Percentiles rank a stretch among this genome's conserved stretches.
These are phyloP conservation scores for Pezicula neosporulosa DNA, from an alignment of 2,329 filamentous ascomycete species.

Conservation along the genomic window DNA sequence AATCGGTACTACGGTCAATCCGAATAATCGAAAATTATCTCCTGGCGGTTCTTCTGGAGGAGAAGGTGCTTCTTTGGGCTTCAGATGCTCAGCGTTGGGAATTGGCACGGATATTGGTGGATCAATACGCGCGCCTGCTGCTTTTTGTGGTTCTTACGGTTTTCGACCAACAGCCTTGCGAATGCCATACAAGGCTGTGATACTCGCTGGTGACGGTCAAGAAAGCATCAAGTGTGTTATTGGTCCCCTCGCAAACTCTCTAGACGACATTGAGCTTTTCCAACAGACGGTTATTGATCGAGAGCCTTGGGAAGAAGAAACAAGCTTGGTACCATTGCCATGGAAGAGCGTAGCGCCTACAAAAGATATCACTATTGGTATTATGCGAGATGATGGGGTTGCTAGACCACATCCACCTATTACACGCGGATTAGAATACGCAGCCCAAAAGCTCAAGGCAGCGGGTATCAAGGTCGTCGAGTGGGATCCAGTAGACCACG, in stretches of 20 bases:
- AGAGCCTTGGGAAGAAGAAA: constrained; percentile 30
- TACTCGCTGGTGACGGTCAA: constrained; percentile 28
- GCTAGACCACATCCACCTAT: constrained; percentile 31
- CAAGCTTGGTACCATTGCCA: constrained; percentile 30
- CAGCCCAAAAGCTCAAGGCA: constrained; percentile 21
- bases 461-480: constrained; percentile 39
- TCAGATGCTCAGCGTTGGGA: constrained; percentile 36
- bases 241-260: constrained; percentile 29
- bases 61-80: constrained; percentile 45
- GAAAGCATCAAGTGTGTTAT: constrained; percentile 29
- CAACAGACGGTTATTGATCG: constrained; percentile 26
- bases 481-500: constrained; percentile 37
- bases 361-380: constrained; percentile 27
- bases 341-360: constrained; percentile 19
- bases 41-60: constrained; percentile 63
- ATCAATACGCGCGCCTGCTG: constrained; percentile 36
- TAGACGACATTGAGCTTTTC: constrained; percentile 28
- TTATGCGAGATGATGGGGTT: constrained; percentile 30
- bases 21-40: constrained; percentile 48
- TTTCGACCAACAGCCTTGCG: constrained; percentile 15
- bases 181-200: constrained; percentile 27
- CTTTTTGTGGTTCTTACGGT: constrained; percentile 27
- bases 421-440: constrained; percentile 24
- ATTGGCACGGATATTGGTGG: constrained; percentile 41
- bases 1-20: constrained; percentile 48